These are phyloP conservation scores for Colletotrichum incanum DNA, from an alignment of 2,329 filamentous ascomycete genomes.

Conservation along the genomic window DNA sequence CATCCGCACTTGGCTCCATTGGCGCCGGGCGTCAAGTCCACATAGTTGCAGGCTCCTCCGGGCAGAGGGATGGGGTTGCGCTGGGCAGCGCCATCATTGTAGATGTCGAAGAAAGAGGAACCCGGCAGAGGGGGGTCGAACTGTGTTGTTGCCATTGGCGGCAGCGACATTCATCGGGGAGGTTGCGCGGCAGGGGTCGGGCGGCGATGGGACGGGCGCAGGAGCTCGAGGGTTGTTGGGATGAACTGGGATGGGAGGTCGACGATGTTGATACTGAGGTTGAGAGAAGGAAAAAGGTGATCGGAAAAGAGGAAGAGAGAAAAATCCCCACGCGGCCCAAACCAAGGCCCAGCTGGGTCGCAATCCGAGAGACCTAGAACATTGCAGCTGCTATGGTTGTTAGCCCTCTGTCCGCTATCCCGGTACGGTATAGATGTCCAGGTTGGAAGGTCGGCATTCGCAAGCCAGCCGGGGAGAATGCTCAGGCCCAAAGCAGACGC, in stretches of 20 bases:
- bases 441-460: constrained; percentile 38
- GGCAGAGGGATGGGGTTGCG: constrained; percentile 58
- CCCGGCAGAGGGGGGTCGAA: constrained; percentile 62
- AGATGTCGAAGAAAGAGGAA: constrained; percentile 69
- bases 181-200: constrained; percentile 47
- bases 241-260: constrained; percentile 43
- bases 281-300: constrained; percentile 7
- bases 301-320: constrained; percentile 21
- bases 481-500: constrained; percentile 32
- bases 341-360: constrained; percentile 54
- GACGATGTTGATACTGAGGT: constrained; percentile 31
- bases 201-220: constrained; percentile 41
- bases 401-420: constrained; percentile 31
- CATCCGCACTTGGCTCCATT: constrained; percentile 71
- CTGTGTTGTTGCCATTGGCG: constrained; percentile 68
- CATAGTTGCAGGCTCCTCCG: constrained; percentile 71
- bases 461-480: constrained; percentile 34
- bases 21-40: constrained; percentile 67
- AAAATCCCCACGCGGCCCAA: constrained; percentile 47
- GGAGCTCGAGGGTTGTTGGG: constrained; percentile 39
- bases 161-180: constrained; percentile 51
- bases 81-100: constrained; percentile 61
- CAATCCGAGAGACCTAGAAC: constrained; percentile 53
- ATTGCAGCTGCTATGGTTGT: constrained; percentile 48
- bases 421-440: constrained; percentile 24